phyloP scores from a whole-genome alignment of 441 rosid genomes.

The Oxalis stricta region DNA sequence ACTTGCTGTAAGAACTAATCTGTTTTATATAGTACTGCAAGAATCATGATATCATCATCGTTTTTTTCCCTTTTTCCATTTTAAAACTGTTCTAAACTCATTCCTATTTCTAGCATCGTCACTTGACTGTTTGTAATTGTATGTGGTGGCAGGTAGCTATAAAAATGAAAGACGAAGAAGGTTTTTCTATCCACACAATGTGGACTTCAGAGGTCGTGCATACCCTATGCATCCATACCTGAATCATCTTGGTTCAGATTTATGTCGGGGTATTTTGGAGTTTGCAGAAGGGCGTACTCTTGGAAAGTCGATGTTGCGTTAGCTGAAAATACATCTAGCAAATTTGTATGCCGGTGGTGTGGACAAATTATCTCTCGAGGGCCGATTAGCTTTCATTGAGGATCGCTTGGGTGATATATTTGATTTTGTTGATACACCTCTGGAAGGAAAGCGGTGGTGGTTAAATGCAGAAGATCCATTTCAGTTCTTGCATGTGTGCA shows the following conservation, averaged over 20 bases:
- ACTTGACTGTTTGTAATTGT: too few species aligned
- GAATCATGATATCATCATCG: too few species aligned
- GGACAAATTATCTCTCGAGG: conserved; percentile 85
- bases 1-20: conserved; percentile 79
- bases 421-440: conserved; percentile 82
- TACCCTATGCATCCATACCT: conserved; percentile 95
- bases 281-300: conserved; percentile 84
- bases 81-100: too few species aligned
- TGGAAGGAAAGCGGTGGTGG: conserved; percentile 84
- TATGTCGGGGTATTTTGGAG: conserved; percentile 88
- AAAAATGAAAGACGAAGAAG: conserved; percentile 81
- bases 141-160: conserved; percentile 89
- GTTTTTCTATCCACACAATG: conserved; percentile 95
- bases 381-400: conserved; percentile 68
- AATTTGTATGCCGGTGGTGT: conserved; percentile 78
- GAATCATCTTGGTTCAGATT: conserved; percentile 84
- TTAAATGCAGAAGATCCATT: conserved; percentile 91
- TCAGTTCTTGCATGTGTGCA: conserved; percentile 88
- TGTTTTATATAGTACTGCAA: conserved; percentile 8
- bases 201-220: conserved; percentile 92
- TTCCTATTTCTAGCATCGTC: too few species aligned
- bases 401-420: conserved; percentile 61
- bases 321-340: conserved; percentile 90
- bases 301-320: conserved; percentile 69
- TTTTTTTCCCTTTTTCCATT: too few species aligned